Conservation (phyloP, 2,329 filamentous ascomycete genomes). For the Xylariaceae sp. region DNA sequence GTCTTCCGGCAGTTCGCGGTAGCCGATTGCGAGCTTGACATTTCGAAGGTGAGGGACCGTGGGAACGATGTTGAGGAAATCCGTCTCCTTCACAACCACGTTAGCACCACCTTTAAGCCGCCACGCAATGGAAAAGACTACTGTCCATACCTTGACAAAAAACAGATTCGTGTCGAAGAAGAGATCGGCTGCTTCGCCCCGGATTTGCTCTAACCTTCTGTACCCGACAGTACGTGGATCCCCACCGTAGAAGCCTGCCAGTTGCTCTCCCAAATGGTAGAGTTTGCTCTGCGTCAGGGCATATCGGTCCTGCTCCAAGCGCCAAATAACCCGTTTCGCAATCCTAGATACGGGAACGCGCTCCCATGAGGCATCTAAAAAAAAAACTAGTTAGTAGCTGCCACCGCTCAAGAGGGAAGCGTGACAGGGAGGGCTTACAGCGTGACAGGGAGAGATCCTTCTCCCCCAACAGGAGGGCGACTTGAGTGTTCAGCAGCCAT, state of each 20-base stretch:
- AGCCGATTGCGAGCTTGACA: slow-evolving; percentile 51
- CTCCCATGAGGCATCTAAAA: slow-evolving; percentile 56
- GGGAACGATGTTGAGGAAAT: slow-evolving; percentile 55
- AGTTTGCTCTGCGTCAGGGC: slow-evolving; percentile 46
- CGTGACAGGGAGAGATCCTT: slow-evolving; percentile 55
- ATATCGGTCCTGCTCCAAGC: slow-evolving; percentile 51
- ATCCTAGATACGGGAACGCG: slow-evolving; percentile 46
- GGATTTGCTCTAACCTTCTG: slow-evolving; percentile 40
- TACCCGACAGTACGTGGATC: slow-evolving; percentile 41
- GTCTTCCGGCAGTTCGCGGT: slow-evolving; percentile 52
- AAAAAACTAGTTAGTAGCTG: no score
- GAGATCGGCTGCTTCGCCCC: slow-evolving; percentile 44
- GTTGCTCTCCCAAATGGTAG: slow-evolving; percentile 47
- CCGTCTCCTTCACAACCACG: slow-evolving; percentile 46
- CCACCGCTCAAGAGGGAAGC: no score
- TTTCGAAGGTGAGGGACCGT: slow-evolving; percentile 53
- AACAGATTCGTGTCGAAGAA: slow-evolving; percentile 58
- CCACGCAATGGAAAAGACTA: background rate
- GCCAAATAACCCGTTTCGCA: slow-evolving; percentile 56
- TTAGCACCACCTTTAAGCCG: slow-evolving; percentile 10
- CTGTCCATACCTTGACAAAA: slow-evolving; percentile 61
- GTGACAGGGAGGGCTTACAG: no score
- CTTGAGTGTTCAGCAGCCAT: slow-evolving; percentile 61
- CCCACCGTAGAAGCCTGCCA: slow-evolving; percentile 47
- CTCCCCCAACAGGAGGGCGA: slow-evolving; percentile 58